Evolutionary conservation across 208 protist genomes (phyloP).

Genomic region (Leishmania mexicana): DNA sequence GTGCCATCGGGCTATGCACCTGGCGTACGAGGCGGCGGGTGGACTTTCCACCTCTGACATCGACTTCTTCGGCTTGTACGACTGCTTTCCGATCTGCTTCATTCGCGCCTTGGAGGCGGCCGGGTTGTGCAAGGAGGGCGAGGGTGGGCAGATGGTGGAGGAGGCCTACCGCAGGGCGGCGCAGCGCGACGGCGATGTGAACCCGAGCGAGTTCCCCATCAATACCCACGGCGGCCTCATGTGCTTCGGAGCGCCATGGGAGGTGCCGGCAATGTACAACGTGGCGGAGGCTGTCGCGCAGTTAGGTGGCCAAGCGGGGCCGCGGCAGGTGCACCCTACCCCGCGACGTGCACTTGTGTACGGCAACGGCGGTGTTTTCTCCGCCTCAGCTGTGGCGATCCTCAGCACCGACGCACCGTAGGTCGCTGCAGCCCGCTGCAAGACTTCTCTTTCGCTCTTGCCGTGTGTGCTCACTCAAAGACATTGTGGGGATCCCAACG

Average conservation of each 20-base stretch:
- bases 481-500: not conserved
- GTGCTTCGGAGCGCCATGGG: conserved; percentile 82
- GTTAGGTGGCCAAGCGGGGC: conserved; percentile 43
- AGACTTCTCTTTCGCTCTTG: not conserved
- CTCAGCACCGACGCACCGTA: conserved; percentile 51
- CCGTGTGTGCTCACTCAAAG: not conserved
- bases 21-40: conserved; percentile 54
- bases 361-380: conserved; percentile 90
- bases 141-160: conserved; percentile 64
- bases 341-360: conserved; percentile 83
- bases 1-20: conserved; percentile 46
- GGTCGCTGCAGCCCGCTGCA: not conserved
- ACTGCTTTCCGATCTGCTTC: conserved; percentile 86
- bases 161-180: conserved; percentile 43
- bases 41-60: conserved; percentile 58
- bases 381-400: conserved; percentile 73
- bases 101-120: conserved; percentile 71
- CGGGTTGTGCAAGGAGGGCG: conserved; percentile 56
- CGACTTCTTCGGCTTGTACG: conserved; percentile 81
- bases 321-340: conserved; percentile 48
- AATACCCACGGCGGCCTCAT: conserved; percentile 84
- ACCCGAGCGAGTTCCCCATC: conserved; percentile 51
- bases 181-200: conserved; percentile 28
- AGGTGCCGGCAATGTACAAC: conserved; percentile 84
- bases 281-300: conserved; percentile 64